Base-by-base conservation (phyloP, 2,329 filamentous ascomycete species). In the Colletotrichum tropicicola region DNA sequence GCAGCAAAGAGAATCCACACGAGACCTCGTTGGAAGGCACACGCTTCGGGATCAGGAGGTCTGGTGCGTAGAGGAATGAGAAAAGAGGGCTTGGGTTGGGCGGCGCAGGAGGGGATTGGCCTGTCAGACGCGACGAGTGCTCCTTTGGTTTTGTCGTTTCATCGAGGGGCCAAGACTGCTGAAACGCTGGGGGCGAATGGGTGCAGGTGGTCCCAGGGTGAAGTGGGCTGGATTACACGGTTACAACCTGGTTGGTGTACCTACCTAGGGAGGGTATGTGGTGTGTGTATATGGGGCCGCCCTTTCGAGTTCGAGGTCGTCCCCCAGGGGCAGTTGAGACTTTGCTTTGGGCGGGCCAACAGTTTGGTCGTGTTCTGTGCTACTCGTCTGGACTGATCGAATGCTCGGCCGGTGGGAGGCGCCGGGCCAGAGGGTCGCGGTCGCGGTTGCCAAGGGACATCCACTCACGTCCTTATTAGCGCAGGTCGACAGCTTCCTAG, bases 81-180 rank as follows among this genome's bases (percentile, higher is more conserved):
- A 48, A 30, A 56, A 43, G 53, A 53, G 48, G 48, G 45, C 23
- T 51, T 51, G 58, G 32, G 52, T 51, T 45, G 59, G 44, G 49
- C 49, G 57, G 61, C 49, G 45, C 47, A 43, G 25, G 49, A 65
- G 57, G 65, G 55, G 54, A 65, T 59, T 67, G 65, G 60, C 51
- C 60, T 65, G 65, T 63, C 52, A 61, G 57, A 44, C 49, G 59
- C 51, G 60, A 39, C 54, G 45, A 64, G 27, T 67, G 54, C 60
- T 64, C 49, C 37, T 59, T 51, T 59, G 37, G 21, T 41, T 35
- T 39, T 67, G 41, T 56, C 55, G 65, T 67, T 67, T 67, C 65
- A 67, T 67, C 60, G 44, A 67, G 60, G 59, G 54, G 60, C 60
- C 44, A 51, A 67, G 55, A 49, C 39, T 41, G 54, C 59, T 65